Evolutionary conservation across 352 stramenopile species (phyloP), one percentile per base, ranked within the genome.

Genomic region (Blastocystis hominis): DNA sequence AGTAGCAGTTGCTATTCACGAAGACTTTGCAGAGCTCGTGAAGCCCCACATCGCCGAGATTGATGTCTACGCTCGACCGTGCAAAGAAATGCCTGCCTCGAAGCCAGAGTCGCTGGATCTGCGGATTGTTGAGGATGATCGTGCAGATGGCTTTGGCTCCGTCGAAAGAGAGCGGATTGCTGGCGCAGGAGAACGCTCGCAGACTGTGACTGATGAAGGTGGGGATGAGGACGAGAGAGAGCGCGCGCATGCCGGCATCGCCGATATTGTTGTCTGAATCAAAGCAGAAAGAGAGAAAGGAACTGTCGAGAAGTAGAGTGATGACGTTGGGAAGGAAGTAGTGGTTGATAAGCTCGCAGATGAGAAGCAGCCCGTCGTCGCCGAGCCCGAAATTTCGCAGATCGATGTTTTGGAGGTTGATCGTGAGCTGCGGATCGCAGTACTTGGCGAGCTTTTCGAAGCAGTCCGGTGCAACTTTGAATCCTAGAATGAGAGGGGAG

Each of bases 241-340:
- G 53, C 46, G 54, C 55, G 30, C 70, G 42, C 38, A 80, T 66
- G 0, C 70, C 70, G n/a, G 40, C 17, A 6, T 80, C 70, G 36
- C 20, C 36, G 30, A 80, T 80, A 20, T 80, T 40, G 54, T 80
- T 80, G 36, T 80, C 70, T 80, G 36, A 0, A 24, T 30, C 63
- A 2, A 80, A 7, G 6, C 9, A 47, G 7, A 6, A 24, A 64
- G 30, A 42, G 30, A 50, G 63, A 42, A 44, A 10, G 24, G 47
- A 38, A 80, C 70, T 62, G 30, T 80, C 50, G 30, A 80, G 70
- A 42, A 80, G 54, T 6, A 80, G 36, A 10, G 70, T 80, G 36
- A 42, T 50, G 54, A 80, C 20, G 20, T 80, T 62, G 30, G 70
- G 44, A 24, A 80, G 42, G 20, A 80, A 47, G 20, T 63, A n/a